Percentiles rank a stretch among this genome's conserved stretches.
Conservation (phyloP, 2,329 filamentous ascomycete species). For the Stagonosporopsis vannaccii region DNA sequence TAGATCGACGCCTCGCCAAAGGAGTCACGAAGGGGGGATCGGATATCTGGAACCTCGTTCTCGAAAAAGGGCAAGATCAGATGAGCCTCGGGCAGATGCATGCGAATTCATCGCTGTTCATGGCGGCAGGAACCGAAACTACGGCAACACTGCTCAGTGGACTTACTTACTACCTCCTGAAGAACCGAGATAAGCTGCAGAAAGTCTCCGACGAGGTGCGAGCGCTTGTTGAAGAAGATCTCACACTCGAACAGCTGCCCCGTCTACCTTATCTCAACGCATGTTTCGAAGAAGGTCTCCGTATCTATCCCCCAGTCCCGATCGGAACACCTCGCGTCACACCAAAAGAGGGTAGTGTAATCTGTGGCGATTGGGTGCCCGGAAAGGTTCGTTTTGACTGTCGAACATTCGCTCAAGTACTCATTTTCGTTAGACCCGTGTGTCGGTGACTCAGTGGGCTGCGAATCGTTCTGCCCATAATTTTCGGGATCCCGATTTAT, state of each 20-base stretch:
- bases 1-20: neutral
- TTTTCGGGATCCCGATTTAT: constrained; percentile 47
- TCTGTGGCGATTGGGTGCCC: neutral
- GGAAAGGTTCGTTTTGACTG: neutral
- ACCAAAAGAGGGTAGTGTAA: neutral
- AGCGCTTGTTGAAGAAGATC: neutral
- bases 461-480: constrained; percentile 24
- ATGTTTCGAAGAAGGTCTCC: neutral
- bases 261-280: neutral
- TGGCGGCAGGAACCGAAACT: constrained; percentile 56
- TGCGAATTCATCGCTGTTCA: constrained; percentile 47
- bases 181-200: constrained; percentile 34
- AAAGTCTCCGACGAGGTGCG: constrained; percentile 7
- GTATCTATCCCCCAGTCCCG: neutral
- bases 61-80: constrained; percentile 23
- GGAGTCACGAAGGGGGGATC: neutral
- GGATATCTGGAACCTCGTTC: neutral
- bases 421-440: neutral
- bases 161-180: constrained; percentile 46
- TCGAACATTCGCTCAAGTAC: neutral
- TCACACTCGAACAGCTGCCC: neutral
- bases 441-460: neutral
- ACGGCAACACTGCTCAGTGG: constrained; percentile 53
- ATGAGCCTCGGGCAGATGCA: constrained; percentile 49
- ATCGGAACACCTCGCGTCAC: neutral